These are phyloP conservation scores for Hortiboletus rubellus DNA, from an alignment of 1,284 basidiomycete genomes.

Conservation along the genomic window DNA sequence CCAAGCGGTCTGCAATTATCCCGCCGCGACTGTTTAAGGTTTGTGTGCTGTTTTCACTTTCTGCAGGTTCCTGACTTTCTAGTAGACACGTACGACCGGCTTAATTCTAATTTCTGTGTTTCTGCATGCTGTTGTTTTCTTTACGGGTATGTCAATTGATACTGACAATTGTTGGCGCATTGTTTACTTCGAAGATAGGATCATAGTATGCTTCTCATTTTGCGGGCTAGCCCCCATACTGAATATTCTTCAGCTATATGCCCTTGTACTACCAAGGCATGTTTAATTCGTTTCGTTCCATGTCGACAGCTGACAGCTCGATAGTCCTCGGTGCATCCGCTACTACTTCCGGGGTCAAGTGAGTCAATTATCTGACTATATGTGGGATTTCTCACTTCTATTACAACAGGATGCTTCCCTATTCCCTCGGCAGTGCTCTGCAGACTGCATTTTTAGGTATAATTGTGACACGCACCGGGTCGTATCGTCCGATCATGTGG, in stretches of 20 bases:
- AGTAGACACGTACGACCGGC: conserved; percentile 45
- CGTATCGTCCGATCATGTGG: conserved; percentile 43
- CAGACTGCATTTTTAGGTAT: conserved; percentile 39
- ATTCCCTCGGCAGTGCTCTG: conserved; percentile 39
- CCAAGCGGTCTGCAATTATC: conserved; percentile 53
- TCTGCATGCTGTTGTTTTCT: conserved; percentile 44
- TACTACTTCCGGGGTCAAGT: conserved; percentile 43
- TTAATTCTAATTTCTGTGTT: conserved; percentile 41
- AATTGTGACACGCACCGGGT: conserved; percentile 36
- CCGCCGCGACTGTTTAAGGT: conserved; percentile 47
- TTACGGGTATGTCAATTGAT: conserved; percentile 24
- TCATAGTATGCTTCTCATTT: conserved; percentile 24
- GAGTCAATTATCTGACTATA: neutral
- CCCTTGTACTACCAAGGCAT: conserved; percentile 34
- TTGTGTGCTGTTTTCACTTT: neutral
- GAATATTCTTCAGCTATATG: conserved; percentile 26
- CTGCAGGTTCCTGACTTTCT: conserved; percentile 1
- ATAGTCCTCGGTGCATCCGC: conserved; percentile 46
- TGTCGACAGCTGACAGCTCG: conserved; percentile 21
- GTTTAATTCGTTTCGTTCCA: conserved; percentile 4
- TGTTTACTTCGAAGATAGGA: conserved; percentile 14
- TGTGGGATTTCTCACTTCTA: neutral
- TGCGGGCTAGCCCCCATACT: neutral
- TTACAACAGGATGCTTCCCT: conserved; percentile 42
- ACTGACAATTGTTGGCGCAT: neutral